Evolutionary conservation across 768 basidiomycete species (phyloP), one percentile per base, ranked within the genome.

Genomic region (Pleurotus pulmonarius): DNA sequence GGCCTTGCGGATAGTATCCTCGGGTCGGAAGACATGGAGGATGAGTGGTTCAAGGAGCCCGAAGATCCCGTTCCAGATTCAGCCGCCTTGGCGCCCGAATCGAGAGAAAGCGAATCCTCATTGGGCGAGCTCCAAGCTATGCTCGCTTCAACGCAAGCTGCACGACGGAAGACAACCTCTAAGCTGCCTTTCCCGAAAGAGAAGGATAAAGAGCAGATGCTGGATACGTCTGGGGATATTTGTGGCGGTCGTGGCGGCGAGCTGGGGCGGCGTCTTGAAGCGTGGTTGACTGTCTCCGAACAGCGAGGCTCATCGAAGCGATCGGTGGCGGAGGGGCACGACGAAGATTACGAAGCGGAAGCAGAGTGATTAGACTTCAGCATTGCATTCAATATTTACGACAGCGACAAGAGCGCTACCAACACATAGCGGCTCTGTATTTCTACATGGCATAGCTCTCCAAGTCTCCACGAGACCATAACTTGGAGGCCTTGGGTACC

Each of bases 171-270:
- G 63, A 69, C 73, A 20, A 73, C 73, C 4, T 71, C 77, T 13
- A 78, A 77, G 68, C 64, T 83, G 8, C 81, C 81, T 13, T 74
- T 86, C 58, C 76, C 77, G 46, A 76, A 78, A 58, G 87, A 88
- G 67, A 75, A 78, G 68, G 83, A 87, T 69, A 80, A 77, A 67
- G 88, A 89, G 70, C 82, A 84, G 73, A 82, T 83, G 74, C 69
- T 92, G 66, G 79, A 85, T 56, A 83, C 77, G 52, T 85, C 82
- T 38, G 89, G 90, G 0, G 90, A 91, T 66, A 80, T 86, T 24
- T 90, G 89, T 68, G 90, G 89, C 39, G 90, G 89, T 37, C 77
- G 86, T 15, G 90, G 90, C 0, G 88, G 88, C 7, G 90, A 91
- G 73, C 71, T 92, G 5, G 89, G 90, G 40, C 71, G 87, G 52